Evolutionary conservation across 768 basidiomycete species (phyloP).

Genomic region (Rhodotorula diobovata): DNA sequence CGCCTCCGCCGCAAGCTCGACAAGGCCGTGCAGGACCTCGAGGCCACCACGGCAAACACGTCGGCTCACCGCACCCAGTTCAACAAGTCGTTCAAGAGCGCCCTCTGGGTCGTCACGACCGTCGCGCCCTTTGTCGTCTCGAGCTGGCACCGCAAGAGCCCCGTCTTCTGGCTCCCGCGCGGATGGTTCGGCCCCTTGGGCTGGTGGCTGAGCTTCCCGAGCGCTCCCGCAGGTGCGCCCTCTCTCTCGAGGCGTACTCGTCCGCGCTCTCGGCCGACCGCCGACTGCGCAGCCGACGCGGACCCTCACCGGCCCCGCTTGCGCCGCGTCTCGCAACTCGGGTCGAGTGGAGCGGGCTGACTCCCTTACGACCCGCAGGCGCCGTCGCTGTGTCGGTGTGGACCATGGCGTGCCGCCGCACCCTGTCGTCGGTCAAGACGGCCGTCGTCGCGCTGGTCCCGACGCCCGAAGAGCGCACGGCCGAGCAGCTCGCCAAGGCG

Average conservation of each 20-base stretch:
- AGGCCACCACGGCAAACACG: conserved; percentile 74
- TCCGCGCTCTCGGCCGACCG: neutral
- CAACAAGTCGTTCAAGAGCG: conserved; percentile 63
- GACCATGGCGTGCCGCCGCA: conserved; percentile 88
- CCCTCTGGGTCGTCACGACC: conserved; percentile 79
- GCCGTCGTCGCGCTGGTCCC: conserved; percentile 60
- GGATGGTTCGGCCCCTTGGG: conserved; percentile 84
- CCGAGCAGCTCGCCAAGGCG: conserved; percentile 24
- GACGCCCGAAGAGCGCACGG: conserved; percentile 17
- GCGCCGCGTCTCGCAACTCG: too few species aligned
- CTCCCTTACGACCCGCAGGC: conserved; percentile 53
- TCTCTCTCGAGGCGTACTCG: neutral
- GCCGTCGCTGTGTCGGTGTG: conserved; percentile 89
- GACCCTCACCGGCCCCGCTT: too few species aligned
- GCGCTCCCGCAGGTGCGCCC: conserved; percentile 72
- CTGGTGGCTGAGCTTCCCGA: conserved; percentile 86
- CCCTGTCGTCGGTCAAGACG: conserved; percentile 71
- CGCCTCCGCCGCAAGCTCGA: conserved; percentile 84
- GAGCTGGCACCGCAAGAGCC: conserved; percentile 84
- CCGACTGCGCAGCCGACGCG: too few species aligned
- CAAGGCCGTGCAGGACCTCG: conserved; percentile 83
- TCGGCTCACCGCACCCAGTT: conserved; percentile 61
- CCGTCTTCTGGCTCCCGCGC: conserved; percentile 86
- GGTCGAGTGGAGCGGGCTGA: too few species aligned
- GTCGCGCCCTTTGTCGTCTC: conserved; percentile 77